These are phyloP conservation scores for Starmerella sirachaensis DNA, from an alignment of 805 yeast species.

Conservation along the genomic window DNA sequence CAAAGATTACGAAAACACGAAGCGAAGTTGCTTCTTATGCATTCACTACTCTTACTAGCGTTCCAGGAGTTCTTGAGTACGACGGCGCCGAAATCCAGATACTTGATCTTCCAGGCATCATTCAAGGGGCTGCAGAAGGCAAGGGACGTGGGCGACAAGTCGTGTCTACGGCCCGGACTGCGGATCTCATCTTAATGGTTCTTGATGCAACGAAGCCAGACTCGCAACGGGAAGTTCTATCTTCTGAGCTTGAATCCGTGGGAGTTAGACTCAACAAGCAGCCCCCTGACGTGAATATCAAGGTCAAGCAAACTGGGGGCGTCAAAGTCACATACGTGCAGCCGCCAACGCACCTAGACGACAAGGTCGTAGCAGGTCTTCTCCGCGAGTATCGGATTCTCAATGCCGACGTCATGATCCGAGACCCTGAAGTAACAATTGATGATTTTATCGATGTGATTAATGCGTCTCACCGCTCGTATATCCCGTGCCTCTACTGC, in stretches of 20 bases:
- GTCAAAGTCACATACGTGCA: constrained; percentile 67
- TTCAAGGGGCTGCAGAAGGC: constrained; percentile 92
- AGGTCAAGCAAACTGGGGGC: constrained; percentile 80
- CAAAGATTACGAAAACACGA: constrained; percentile 83
- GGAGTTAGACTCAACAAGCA: constrained; percentile 80
- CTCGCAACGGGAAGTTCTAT: constrained; percentile 77
- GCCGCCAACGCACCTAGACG: constrained; percentile 74
- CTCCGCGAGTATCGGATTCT: constrained; percentile 80
- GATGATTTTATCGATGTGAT: constrained; percentile 89
- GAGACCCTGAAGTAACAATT: constrained; percentile 80
- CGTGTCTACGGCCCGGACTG: constrained; percentile 89
- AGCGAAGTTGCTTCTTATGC: constrained; percentile 93
- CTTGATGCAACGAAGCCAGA: constrained; percentile 90
- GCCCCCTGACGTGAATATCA: constrained; percentile 69
- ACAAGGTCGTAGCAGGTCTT: constrained; percentile 62
- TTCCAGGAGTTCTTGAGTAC: constrained; percentile 88
- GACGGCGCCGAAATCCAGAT: constrained; percentile 96
- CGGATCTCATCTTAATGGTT: constrained; percentile 85
- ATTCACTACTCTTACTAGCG: constrained; percentile 91
- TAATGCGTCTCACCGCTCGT: constrained; percentile 76
- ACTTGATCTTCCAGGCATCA: constrained; percentile 95
- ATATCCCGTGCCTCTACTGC: constrained; percentile 82
- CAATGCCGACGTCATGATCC: constrained; percentile 81
- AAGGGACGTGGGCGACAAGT: constrained; percentile 97
- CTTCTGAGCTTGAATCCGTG: constrained; percentile 80